Conservation (phyloP, 176 grass and related monocot species). For the Pontederia crassipes region DNA sequence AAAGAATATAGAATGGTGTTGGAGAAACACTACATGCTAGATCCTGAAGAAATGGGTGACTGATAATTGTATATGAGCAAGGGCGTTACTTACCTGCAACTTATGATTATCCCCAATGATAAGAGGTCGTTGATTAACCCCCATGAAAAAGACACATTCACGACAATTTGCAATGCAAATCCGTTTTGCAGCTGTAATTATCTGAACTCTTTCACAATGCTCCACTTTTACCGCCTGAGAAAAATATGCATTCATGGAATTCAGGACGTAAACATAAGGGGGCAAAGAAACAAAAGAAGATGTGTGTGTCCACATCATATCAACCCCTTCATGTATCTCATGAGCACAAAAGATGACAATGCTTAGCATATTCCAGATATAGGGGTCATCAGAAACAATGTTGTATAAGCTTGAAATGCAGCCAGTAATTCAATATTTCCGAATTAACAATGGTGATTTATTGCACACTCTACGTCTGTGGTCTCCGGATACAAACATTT, state of each 20-base stretch:
- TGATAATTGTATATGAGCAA: too few relatives aligned
- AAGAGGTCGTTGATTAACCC: slow-evolving; percentile 82
- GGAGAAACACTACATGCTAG: too few relatives aligned
- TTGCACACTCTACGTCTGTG: too few relatives aligned
- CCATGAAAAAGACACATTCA: slow-evolving; percentile 88
- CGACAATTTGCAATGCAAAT: slow-evolving; percentile 95
- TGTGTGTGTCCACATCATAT: not conserved
- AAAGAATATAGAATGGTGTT: not conserved
- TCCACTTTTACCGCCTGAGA: slow-evolving; percentile 80
- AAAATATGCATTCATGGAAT: slow-evolving; percentile 16
- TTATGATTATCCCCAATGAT: slow-evolving; percentile 97
- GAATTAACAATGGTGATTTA: too few relatives aligned
- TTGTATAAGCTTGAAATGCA: slow-evolving; percentile 6
- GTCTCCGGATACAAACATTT: too few relatives aligned
- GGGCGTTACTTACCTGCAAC: slow-evolving; percentile 52
- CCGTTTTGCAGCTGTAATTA: slow-evolving; percentile 77
- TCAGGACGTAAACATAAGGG: slow-evolving; percentile 11
- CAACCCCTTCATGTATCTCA: too few relatives aligned
- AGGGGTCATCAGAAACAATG: not conserved
- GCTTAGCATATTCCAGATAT: slow-evolving; percentile 1
- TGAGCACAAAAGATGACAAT: not conserved
- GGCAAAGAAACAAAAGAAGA: not conserved
- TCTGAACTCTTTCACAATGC: slow-evolving; percentile 96
- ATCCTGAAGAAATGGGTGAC: too few relatives aligned
- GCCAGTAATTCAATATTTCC: too few relatives aligned